These are phyloP conservation scores for Rehmannia glutinosa DNA, from an alignment of 257 asterid species.

Conservation along the genomic window DNA sequence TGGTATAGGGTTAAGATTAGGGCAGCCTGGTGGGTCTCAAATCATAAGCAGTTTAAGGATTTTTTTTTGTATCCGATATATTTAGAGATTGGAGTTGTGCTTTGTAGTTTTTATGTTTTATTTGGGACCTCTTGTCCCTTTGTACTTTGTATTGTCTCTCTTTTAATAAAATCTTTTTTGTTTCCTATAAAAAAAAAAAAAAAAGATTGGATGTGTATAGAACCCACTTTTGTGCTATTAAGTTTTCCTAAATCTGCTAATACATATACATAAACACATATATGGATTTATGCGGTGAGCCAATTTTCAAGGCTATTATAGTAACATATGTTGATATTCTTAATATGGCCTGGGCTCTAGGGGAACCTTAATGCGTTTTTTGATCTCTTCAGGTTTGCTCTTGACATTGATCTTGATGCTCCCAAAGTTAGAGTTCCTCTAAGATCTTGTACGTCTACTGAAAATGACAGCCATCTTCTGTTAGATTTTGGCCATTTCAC, in stretches of 20 bases:
- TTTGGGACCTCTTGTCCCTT: no score
- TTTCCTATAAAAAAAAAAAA: no score
- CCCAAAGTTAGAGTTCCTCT: constrained; percentile 97
- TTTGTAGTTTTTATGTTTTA: no score
- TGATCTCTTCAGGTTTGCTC: constrained; percentile 70
- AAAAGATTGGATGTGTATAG: background rate
- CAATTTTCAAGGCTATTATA: background rate
- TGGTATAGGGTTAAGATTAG: no score
- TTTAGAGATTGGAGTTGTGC: no score
- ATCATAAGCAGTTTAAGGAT: background rate
- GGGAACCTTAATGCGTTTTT: constrained; percentile 16
- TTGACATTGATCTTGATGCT: constrained; percentile 98
- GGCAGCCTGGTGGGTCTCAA: no score
- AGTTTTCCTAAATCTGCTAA: background rate
- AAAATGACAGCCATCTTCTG: constrained; percentile 69
- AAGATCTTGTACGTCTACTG: constrained; percentile 43
- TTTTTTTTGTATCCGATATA: no score
- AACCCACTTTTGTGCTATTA: background rate
- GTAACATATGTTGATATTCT: background rate
- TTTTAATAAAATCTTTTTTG: no score
- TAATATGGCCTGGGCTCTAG: constrained; percentile 14
- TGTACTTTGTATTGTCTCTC: no score
- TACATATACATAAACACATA: no score
- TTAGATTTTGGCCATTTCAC: constrained; percentile 97
- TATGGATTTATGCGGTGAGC: background rate